Conservation (phyloP, 2,329 filamentous ascomycete genomes). For the Diaporthe longicolla region DNA sequence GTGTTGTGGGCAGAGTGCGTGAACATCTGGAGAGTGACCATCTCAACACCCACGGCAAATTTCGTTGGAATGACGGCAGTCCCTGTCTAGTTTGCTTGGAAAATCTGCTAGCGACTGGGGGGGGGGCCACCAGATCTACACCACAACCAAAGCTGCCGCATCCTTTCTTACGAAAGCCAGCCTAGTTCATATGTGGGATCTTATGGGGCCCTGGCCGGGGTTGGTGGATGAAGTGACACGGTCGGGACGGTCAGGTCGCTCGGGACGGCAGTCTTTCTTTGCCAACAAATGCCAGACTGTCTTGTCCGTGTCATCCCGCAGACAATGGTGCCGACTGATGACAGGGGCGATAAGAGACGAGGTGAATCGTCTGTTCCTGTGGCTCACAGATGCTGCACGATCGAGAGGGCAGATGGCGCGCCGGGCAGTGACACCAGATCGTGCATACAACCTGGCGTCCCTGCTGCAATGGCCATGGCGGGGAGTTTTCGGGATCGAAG, state of each 20-base stretch:
- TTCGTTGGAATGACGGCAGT: slow-evolving; percentile 31
- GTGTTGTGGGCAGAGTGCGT: background rate
- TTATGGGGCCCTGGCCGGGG: background rate
- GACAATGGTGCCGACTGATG: background rate
- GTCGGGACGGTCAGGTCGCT: background rate
- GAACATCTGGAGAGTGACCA: background rate
- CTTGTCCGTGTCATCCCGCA: slow-evolving; percentile 1
- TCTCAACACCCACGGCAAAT: slow-evolving; percentile 18
- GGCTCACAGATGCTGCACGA: background rate
- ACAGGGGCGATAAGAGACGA: background rate
- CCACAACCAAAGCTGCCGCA: slow-evolving; percentile 20
- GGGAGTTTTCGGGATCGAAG: slow-evolving; percentile 29
- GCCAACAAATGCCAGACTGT: background rate
- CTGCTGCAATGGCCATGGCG: slow-evolving; percentile 13
- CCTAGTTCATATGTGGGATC: slow-evolving; percentile 18
- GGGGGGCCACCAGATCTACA: slow-evolving; percentile 13
- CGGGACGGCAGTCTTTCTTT: background rate
- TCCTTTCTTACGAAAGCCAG: slow-evolving; percentile 12
- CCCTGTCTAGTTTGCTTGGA: slow-evolving; percentile 25
- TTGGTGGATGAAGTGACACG: background rate
- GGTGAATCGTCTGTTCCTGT: background rate
- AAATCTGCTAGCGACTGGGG: slow-evolving; percentile 24
- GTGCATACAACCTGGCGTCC: slow-evolving; percentile 8
- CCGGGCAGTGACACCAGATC: slow-evolving; percentile 18
- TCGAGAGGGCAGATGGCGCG: background rate